Evolutionary conservation across 306 rosid species (phyloP), one percentile per base, ranked within the genome.

Genomic region (Quercus engelmannii): DNA sequence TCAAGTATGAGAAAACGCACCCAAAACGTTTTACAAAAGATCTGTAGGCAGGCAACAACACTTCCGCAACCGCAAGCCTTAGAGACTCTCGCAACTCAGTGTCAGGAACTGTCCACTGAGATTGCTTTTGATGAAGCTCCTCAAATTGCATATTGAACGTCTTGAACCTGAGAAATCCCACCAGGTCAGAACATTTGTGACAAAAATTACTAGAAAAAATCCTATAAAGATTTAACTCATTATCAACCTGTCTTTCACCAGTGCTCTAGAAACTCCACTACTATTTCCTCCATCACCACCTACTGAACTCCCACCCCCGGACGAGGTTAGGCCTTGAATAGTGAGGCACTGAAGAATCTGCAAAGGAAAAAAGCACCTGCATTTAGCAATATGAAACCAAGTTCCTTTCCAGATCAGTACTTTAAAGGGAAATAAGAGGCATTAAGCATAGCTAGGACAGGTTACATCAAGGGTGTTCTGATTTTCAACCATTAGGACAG

Each of bases 71-170:
- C 0, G 98, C 92, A 74, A 95, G 99, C 85, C 97, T 86, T 43
- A 95, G 90, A 81, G 99, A 95, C 81, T 93, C 99, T 81, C 94
- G 93, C 83, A 95, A 86, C 88, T 95, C 98, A 0, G 89, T 68
- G 88, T 95, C 99, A 6, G 94, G 99, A 79, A 91, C 99, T 4
- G 97, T 85, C 99, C 99, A 95, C 75, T 95, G 97, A 74, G 97
- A 95, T 84, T 95, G 99, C 70, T 88, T 95, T 87, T 93, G 99
- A 87, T 95, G 99, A 77, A 93, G 91, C 58, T 95, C 99, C 90
- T 95, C 99, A 73, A 95, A 95, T 80, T 91, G 93, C 77, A 82
- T 12, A 82, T 93, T 95, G 90, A 93, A 93, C 25, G 76, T 30
- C 88, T 93, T 95, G 76, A 95, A 90, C 91, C 99, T 95, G 89